These are phyloP conservation scores for Penicillium sp. DNA, from an alignment of 2,329 filamentous ascomycete species.

Conservation along the genomic window DNA sequence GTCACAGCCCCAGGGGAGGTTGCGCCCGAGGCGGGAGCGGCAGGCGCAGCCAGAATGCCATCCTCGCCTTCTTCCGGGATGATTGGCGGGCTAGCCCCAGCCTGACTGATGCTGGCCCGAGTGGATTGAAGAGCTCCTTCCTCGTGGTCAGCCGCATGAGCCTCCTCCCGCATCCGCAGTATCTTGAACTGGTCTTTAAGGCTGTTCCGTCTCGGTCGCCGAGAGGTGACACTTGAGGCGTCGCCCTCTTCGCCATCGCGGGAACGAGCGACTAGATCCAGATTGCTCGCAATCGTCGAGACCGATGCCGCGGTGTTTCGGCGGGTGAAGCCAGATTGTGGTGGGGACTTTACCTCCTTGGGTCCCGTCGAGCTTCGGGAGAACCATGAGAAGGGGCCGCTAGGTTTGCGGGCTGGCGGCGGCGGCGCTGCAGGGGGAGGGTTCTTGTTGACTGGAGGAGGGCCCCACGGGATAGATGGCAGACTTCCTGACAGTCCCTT, in stretches of 20 bases:
- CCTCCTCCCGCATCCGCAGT: conserved; percentile 71
- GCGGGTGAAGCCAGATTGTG: conserved; percentile 48
- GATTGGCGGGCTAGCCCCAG: conserved; percentile 48
- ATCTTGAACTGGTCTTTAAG: conserved; percentile 76
- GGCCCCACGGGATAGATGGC: conserved; percentile 70
- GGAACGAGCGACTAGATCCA: conserved; percentile 72
- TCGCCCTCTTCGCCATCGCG: conserved; percentile 64
- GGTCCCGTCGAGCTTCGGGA: conserved; percentile 62
- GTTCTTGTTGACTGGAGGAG: conserved; percentile 48
- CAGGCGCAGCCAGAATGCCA: conserved; percentile 30
- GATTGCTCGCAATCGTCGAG: conserved; percentile 73
- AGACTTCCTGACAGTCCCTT: conserved; percentile 68
- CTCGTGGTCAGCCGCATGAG: conserved; percentile 57
- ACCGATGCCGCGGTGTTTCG: conserved; percentile 79
- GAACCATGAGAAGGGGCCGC: conserved; percentile 83
- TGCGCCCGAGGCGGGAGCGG: conserved; percentile 25
- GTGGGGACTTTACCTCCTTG: conserved; percentile 57
- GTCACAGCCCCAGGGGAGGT: conserved; percentile 46
- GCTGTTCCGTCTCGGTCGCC: conserved; percentile 58
- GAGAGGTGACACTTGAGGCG: conserved; percentile 44
- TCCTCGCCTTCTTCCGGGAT: conserved; percentile 49
- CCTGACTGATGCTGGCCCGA: conserved; percentile 42
- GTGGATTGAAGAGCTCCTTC: conserved; percentile 51
- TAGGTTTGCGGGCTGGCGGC: conserved; percentile 64
- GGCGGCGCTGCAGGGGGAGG: conserved; percentile 41